Conservation (phyloP, 768 basidiomycete genomes). For the Mycena maculata region DNA sequence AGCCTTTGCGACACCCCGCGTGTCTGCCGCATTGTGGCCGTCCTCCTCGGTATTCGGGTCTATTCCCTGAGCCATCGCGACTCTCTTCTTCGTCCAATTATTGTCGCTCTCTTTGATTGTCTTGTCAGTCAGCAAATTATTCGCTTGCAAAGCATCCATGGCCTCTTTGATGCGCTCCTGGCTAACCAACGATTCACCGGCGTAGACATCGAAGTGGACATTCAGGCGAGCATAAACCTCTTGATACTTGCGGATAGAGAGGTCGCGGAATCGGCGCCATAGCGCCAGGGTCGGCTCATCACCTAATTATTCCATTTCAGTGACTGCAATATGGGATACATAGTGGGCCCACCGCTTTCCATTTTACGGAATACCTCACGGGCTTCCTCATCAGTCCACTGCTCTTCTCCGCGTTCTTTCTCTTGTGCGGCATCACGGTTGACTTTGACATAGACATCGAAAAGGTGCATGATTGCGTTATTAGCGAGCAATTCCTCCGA, state of each 20-base stretch:
- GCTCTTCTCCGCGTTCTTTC: too few species aligned
- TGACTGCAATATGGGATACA: background rate
- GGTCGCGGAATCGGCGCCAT: constrained; percentile 1
- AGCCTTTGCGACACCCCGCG: too few species aligned
- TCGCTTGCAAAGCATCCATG: too few species aligned
- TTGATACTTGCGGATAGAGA: constrained; percentile 9
- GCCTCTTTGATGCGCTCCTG: background rate
- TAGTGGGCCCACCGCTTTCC: background rate
- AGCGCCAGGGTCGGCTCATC: background rate
- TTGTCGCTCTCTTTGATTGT: too few species aligned
- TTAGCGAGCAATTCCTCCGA: constrained; percentile 48
- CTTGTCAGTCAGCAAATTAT: too few species aligned
- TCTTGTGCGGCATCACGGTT: constrained; percentile 48
- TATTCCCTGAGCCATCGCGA: too few species aligned
- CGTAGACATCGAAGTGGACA: constrained; percentile 10
- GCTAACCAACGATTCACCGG: constrained; percentile 4
- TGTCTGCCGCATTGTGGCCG: too few species aligned
- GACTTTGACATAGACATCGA: constrained; percentile 53
- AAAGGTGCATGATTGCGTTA: constrained; percentile 56
- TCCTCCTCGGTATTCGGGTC: too few species aligned
- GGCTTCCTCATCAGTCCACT: background rate
- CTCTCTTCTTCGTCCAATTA: too few species aligned
- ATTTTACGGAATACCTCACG: background rate
- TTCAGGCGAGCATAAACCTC: constrained; percentile 20
- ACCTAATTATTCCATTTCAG: background rate